Evolutionary conservation across 164 flowering plant genomes (phyloP), one percentile per base, ranked within the genome.

Genomic region (Warburgia ugandensis): DNA sequence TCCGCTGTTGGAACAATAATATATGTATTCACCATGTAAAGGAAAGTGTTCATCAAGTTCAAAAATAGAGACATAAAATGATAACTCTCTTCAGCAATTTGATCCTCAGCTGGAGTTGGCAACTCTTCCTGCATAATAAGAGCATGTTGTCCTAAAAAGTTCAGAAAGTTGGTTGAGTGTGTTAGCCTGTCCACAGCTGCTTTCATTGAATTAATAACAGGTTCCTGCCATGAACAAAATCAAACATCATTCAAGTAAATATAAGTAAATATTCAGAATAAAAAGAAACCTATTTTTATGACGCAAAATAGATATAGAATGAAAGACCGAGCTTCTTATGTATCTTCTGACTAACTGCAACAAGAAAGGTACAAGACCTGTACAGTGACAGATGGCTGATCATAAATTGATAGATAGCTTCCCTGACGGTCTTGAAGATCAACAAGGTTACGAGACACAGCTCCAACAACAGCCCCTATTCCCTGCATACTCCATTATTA

Each of bases 1-100:
- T 78, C 83, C 13, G 83, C 83, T 16, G 80, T 78, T 29, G 83
- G 83, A 21, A 78, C 83, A 45, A 78, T 57, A 12, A 78, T 75
- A 48, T 78, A 78, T 0, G 83, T 70, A 31, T 78, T 78, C 28
- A 73, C 80, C 80, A 78, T 78, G 62, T 78, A 78, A 22, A 78
- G 68, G 48, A 75, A 78, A 44, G 83, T 67, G 52, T 73, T 78
- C 19, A 55, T 71, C 57, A 78, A 65, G 75, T 78, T 78, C 65
- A 78, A 61, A 13, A 73, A 39, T 45, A 78, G 73, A 6, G 83
- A 78, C 71, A 68, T 73, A 21, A 71, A 65, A 62, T 71, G 76
- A 60, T 73, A 78, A 35, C 55, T 65, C 35, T 68, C 50, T 6
- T 73, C 73, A 55, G 38, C 60, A 29, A 45, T 58, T n/a, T 41